A percentile compares a stretch with the other conserved stretches of the same genome.
Conservation (phyloP, 73 alveolate species). For the Paramecium caudatum region DNA sequence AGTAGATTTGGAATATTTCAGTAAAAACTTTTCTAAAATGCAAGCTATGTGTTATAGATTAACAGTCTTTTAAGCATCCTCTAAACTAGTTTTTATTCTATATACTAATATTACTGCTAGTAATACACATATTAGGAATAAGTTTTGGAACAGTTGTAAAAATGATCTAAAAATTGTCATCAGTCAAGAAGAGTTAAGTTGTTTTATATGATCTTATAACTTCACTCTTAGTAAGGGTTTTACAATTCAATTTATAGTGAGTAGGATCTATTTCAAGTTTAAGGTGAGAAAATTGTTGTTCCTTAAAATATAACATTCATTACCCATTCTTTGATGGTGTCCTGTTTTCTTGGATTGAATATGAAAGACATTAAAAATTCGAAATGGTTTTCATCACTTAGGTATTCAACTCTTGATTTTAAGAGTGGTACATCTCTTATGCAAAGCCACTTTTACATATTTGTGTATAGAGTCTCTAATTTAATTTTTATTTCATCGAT, state of each 20-base stretch:
- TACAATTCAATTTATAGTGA: background rate
- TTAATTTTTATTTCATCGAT: background rate
- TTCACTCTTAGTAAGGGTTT: background rate
- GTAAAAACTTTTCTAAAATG: background rate
- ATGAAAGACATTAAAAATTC: slow-evolving; percentile 44
- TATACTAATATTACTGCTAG: background rate
- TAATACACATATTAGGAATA: background rate
- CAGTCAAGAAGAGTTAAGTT: background rate
- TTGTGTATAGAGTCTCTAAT: background rate
- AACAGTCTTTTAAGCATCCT: background rate
- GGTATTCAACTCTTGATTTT: slow-evolving; percentile 11
- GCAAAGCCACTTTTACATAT: slow-evolving; percentile 21
- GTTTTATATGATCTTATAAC: slow-evolving; percentile 22
- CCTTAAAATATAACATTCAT: background rate
- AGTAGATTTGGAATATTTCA: slow-evolving; percentile 17
- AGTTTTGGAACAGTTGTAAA: background rate
- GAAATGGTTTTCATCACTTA: slow-evolving; percentile 34
- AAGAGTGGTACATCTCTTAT: background rate
- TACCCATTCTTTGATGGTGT: slow-evolving; percentile 21
- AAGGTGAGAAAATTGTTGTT: background rate
- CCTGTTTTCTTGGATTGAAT: slow-evolving; percentile 11
- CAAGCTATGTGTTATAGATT: background rate
- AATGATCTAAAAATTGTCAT: background rate
- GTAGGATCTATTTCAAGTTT: background rate
- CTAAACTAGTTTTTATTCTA: background rate